Evolutionary conservation across 345 rosid genomes (phyloP).

Genomic region (Eucalyptus erythrocorys): DNA sequence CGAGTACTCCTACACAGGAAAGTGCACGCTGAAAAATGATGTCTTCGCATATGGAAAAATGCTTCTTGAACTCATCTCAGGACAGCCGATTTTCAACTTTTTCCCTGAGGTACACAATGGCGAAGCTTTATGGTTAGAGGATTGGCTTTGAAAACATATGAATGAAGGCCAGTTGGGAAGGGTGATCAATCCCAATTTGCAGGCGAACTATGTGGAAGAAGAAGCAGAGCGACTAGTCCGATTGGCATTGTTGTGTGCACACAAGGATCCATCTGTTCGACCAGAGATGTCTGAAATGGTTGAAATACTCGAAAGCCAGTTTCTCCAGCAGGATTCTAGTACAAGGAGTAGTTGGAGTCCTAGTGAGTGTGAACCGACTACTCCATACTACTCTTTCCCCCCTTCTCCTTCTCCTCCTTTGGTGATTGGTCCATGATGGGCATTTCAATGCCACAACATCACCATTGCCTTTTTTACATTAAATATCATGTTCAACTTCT

Average conservation of each 20-base stretch:
- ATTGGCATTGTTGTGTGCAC: background rate
- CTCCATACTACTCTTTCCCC: background rate
- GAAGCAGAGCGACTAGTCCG: background rate
- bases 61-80: background rate
- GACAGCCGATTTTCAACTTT: fast-evolving
- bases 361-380: background rate
- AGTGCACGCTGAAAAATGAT: background rate
- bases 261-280: background rate
- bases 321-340: background rate
- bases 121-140: too few relatives aligned
- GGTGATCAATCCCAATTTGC: background rate
- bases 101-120: too few relatives aligned
- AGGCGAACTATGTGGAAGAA: background rate
- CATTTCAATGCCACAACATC: background rate
- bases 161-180: background rate
- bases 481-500: background rate
- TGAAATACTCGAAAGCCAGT: background rate
- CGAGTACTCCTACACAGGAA: background rate
- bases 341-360: background rate
- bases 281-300: background rate
- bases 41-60: background rate
- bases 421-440: background rate
- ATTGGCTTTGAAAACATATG: too few relatives aligned
- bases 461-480: background rate
- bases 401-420: background rate